A percentile compares a stretch with the other conserved stretches of the same genome.
Evolutionary conservation across 768 basidiomycete genomes (phyloP).

Genomic region (Panaeolus cyanescens): DNA sequence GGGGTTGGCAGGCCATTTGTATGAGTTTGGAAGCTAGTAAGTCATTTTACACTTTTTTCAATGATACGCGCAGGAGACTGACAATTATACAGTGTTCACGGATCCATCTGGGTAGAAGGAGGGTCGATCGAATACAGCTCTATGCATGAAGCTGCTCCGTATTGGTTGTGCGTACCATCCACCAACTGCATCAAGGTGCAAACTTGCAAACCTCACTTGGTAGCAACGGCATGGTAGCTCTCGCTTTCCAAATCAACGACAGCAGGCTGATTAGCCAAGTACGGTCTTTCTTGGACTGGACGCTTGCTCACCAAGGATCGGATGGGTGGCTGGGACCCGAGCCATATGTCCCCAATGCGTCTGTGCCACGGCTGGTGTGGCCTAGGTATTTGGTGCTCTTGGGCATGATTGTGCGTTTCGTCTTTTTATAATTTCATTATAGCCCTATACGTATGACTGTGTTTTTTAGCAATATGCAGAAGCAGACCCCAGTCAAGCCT

Average conservation of each 20-base stretch:
- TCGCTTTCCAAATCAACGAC: conserved; percentile 42
- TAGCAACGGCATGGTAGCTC: conserved; percentile 42
- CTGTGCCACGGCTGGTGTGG: conserved; percentile 39
- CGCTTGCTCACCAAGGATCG: conserved; percentile 32
- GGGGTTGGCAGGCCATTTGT: conserved; percentile 40
- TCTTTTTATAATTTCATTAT: neutral
- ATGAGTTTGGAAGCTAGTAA: conserved; percentile 42
- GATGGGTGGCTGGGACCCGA: conserved; percentile 49
- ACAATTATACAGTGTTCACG: conserved; percentile 30
- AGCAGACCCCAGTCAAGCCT: conserved; percentile 36
- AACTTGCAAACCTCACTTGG: neutral
- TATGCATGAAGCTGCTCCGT: conserved; percentile 45
- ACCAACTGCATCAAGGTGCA: neutral
- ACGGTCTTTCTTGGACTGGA: conserved; percentile 39
- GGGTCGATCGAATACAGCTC: conserved; percentile 45
- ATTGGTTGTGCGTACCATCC: conserved; percentile 41
- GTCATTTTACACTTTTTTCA: conserved; percentile 7
- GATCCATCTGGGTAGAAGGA: conserved; percentile 44
- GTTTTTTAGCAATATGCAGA: conserved; percentile 41
- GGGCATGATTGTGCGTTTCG: conserved; percentile 35
- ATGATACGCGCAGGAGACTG: neutral
- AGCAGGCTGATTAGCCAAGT: conserved; percentile 39
- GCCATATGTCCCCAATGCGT: conserved; percentile 34
- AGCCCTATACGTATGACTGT: neutral
- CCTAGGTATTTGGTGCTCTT: conserved; percentile 42